These are phyloP conservation scores for Trametes maxima DNA, from an alignment of 768 basidiomycete genomes.

Conservation along the genomic window DNA sequence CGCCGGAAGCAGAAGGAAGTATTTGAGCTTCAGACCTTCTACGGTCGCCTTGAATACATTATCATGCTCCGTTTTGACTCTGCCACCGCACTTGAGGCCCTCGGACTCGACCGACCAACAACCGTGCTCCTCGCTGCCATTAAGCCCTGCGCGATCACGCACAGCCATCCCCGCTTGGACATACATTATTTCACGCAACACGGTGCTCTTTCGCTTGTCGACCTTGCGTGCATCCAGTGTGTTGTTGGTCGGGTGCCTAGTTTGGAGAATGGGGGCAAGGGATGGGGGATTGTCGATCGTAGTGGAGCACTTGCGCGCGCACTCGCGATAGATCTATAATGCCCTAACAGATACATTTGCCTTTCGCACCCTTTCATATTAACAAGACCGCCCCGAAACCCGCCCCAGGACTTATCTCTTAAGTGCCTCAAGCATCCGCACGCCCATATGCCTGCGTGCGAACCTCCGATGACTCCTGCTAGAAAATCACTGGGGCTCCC, in stretches of 20 bases:
- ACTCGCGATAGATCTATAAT: not conserved
- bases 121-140: not conserved
- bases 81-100: not conserved
- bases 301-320: not conserved
- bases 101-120: not conserved
- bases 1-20: not conserved
- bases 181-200: not conserved
- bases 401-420: no score
- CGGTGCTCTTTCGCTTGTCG: not conserved
- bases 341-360: not conserved
- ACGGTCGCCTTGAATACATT: slow-evolving; percentile 38
- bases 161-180: not conserved
- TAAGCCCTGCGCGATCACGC: not conserved
- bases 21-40: slow-evolving; percentile 29
- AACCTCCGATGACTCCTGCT: no score
- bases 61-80: slow-evolving; percentile 26
- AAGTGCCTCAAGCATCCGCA: no score
- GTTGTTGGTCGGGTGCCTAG: not conserved
- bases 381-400: not conserved
- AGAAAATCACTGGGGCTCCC: not conserved
- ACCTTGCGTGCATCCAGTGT: not conserved
- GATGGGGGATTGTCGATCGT: not conserved
- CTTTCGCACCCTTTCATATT: not conserved
- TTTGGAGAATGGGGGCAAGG: not conserved
- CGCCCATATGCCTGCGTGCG: no score